These are phyloP conservation scores for Psilocybe cyanescens DNA, from an alignment of 768 basidiomycete species.

Conservation along the genomic window DNA sequence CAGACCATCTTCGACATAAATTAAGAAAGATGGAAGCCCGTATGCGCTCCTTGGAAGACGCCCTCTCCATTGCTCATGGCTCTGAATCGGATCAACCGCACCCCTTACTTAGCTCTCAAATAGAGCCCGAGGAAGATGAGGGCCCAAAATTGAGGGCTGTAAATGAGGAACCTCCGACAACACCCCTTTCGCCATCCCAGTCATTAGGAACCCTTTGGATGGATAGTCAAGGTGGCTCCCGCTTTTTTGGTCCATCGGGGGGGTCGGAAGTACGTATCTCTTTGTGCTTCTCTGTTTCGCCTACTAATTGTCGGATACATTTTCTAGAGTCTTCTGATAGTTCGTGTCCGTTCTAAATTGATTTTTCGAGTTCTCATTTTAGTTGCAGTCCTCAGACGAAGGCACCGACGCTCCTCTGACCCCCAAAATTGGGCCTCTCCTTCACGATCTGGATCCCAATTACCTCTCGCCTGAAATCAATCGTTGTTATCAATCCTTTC, in stretches of 20 bases:
- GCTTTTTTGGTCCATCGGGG: slow-evolving; percentile 52
- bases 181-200: slow-evolving; percentile 32
- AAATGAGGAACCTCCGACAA: slow-evolving; percentile 24
- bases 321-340: slow-evolving; percentile 45
- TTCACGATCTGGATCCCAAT: slow-evolving; percentile 45
- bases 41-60: slow-evolving; percentile 59
- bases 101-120: slow-evolving; percentile 39
- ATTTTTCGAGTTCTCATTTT: slow-evolving; percentile 6
- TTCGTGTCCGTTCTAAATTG: slow-evolving; percentile 20
- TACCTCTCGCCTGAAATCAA: slow-evolving; percentile 50
- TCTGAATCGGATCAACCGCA: slow-evolving; percentile 42
- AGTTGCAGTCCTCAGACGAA: slow-evolving; percentile 8
- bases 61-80: slow-evolving; percentile 49
- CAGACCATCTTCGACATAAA: slow-evolving; percentile 55
- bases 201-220: slow-evolving; percentile 49
- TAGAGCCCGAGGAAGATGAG: slow-evolving; percentile 36
- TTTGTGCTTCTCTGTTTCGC: background rate
- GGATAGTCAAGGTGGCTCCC: slow-evolving; percentile 40
- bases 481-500: slow-evolving; percentile 46
- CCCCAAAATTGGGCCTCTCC: slow-evolving; percentile 14
- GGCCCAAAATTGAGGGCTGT: slow-evolving; percentile 32
- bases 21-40: slow-evolving; percentile 49
- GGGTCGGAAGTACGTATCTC: slow-evolving; percentile 47
- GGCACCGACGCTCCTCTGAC: background rate
- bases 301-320: slow-evolving; percentile 7